Percentiles rank a stretch among this genome's conserved stretches.
These are phyloP conservation scores for Calonectria multiphialidica DNA, from an alignment of 2,329 filamentous ascomycete species.

Conservation along the genomic window DNA sequence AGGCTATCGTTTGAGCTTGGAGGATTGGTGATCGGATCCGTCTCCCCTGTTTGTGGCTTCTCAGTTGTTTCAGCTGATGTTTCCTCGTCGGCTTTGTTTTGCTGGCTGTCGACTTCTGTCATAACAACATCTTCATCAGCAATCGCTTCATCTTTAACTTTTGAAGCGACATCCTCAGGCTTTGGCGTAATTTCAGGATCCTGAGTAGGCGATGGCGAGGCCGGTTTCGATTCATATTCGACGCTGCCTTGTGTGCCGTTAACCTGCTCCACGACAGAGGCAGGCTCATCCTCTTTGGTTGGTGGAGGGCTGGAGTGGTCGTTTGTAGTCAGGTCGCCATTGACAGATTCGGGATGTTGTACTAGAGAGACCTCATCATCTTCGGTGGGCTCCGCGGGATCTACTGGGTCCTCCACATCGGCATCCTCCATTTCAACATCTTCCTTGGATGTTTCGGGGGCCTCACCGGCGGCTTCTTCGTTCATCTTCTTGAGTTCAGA, in stretches of 20 bases:
- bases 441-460: constrained; percentile 32
- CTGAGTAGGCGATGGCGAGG: background rate
- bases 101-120: constrained; percentile 30
- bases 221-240: background rate
- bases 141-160: background rate
- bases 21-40: constrained; percentile 56
- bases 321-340: constrained; percentile 28
- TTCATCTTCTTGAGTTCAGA: constrained; percentile 67
- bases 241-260: background rate
- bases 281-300: background rate
- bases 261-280: background rate
- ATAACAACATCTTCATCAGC: constrained; percentile 48
- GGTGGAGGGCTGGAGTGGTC: background rate
- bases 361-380: constrained; percentile 51
- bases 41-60: constrained; percentile 55
- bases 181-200: background rate
- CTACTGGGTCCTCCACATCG: background rate
- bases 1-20: constrained; percentile 59
- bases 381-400: constrained; percentile 43
- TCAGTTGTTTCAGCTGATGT: constrained; percentile 41
- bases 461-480: constrained; percentile 48
- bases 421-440: constrained; percentile 41
- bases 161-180: background rate
- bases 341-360: constrained; percentile 43
- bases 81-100: constrained; percentile 33